Percentiles rank a stretch among this genome's conserved stretches.
Evolutionary conservation across 2,329 filamentous ascomycete genomes (phyloP).

Genomic region (Ophiostoma pallidulum): DNA sequence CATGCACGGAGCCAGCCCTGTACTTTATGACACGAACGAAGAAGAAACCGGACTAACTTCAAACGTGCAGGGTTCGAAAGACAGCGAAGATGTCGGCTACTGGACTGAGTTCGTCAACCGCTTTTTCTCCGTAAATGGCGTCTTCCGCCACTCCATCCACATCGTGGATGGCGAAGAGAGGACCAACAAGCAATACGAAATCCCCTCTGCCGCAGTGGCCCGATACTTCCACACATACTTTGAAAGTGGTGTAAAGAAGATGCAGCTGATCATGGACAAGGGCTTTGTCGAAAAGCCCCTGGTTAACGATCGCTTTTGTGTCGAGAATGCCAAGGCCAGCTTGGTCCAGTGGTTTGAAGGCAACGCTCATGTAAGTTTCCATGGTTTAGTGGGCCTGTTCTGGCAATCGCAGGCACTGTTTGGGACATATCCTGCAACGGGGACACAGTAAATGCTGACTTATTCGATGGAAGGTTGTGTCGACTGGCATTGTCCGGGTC

Average conservation of each 20-base stretch:
- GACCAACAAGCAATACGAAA: slow-evolving; percentile 74
- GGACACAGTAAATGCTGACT: not conserved
- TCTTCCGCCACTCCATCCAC: slow-evolving; percentile 64
- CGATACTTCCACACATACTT: slow-evolving; percentile 89
- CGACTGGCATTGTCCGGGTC: slow-evolving; percentile 65
- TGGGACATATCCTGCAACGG: too few species aligned
- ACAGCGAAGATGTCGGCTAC: slow-evolving; percentile 59
- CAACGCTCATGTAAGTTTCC: slow-evolving; percentile 62
- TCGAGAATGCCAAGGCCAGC: slow-evolving; percentile 67
- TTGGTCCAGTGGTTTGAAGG: slow-evolving; percentile 86
- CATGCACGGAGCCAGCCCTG: too few species aligned
- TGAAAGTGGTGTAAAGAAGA: slow-evolving; percentile 72
- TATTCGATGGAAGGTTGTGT: slow-evolving; percentile 55
- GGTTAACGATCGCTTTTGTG: slow-evolving; percentile 56
- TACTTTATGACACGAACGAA: too few species aligned
- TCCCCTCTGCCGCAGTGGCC: slow-evolving; percentile 69
- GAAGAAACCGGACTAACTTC: slow-evolving; percentile 14
- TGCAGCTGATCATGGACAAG: slow-evolving; percentile 77
- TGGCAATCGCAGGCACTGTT: too few species aligned
- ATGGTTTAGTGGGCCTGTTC: too few species aligned
- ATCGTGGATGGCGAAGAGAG: slow-evolving; percentile 45
- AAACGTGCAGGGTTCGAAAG: slow-evolving; percentile 40
- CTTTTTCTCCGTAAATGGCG: slow-evolving; percentile 71
- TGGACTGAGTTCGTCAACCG: slow-evolving; percentile 73
- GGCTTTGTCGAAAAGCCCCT: slow-evolving; percentile 45